phyloP scores from a whole-genome alignment of 768 basidiomycete species.

The Psilocybe azurescens region DNA sequence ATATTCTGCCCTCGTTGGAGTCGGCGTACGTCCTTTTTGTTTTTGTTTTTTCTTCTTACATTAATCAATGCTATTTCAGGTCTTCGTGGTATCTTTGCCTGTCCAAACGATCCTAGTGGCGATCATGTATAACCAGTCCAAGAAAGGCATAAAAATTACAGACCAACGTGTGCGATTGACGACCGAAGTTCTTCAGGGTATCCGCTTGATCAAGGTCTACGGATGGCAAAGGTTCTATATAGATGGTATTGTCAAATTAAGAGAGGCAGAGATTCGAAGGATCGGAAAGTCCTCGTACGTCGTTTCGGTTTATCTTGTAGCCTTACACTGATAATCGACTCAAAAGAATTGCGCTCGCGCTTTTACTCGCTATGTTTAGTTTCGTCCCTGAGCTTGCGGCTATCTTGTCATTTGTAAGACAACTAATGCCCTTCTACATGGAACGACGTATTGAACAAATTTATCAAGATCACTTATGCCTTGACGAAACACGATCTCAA shows the following conservation, averaged over 20 bases:
- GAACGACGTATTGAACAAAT: not conserved
- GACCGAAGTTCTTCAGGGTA: slow-evolving; percentile 72
- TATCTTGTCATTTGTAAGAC: slow-evolving; percentile 55
- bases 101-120: slow-evolving; percentile 50
- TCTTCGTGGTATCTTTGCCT: slow-evolving; percentile 11
- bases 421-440: not conserved
- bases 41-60: slow-evolving; percentile 10
- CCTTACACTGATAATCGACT: not conserved
- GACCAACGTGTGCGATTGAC: slow-evolving; percentile 69
- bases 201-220: slow-evolving; percentile 69
- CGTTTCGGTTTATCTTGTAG: not conserved
- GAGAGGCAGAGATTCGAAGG: slow-evolving; percentile 44
- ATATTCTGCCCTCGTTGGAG: slow-evolving; percentile 71
- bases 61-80: slow-evolving; percentile 4
- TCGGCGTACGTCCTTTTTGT: slow-evolving; percentile 36
- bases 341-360: slow-evolving; percentile 38
- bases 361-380: slow-evolving; percentile 48
- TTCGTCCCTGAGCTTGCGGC: slow-evolving; percentile 59
- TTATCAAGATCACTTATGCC: slow-evolving; percentile 61
- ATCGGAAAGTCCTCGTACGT: slow-evolving; percentile 44
- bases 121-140: slow-evolving; percentile 56
- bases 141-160: slow-evolving; percentile 65
- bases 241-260: slow-evolving; percentile 42
- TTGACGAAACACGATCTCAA: slow-evolving; percentile 59
- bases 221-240: slow-evolving; percentile 62